Evolutionary conservation across 192 early-diverging fungal genomes (phyloP).

Genomic region (Lunasporangiospora selenospora): DNA sequence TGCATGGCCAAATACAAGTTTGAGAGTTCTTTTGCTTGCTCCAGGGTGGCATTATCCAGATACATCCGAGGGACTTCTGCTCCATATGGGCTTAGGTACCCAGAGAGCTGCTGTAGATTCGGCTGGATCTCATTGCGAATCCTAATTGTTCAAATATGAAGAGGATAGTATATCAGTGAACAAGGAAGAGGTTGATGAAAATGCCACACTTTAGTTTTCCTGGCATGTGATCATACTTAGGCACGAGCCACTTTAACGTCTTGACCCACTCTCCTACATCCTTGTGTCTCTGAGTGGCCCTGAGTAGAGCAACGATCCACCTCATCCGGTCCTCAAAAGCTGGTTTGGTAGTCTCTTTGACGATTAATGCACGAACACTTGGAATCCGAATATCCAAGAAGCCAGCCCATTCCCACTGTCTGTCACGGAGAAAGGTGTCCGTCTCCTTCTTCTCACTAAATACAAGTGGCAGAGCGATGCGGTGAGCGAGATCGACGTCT

Average conservation of each 20-base stretch:
- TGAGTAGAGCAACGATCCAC: slow-evolving; percentile 35
- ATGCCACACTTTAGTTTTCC: too few relatives aligned
- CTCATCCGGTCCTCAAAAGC: slow-evolving; percentile 41
- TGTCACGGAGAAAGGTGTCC: slow-evolving; percentile 16
- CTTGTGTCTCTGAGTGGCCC: slow-evolving; percentile 2
- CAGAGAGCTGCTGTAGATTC: slow-evolving; percentile 9
- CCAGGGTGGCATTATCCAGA: slow-evolving; percentile 26
- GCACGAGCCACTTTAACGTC: slow-evolving; percentile 39
- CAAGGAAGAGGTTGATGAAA: too few relatives aligned
- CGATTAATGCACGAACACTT: slow-evolving; percentile 14
- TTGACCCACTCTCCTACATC: slow-evolving; percentile 31
- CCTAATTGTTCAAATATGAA: too few relatives aligned
- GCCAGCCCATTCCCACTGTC: slow-evolving; percentile 15
- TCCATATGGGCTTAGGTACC: neutral
- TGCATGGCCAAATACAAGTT: slow-evolving; percentile 34
- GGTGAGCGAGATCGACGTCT: slow-evolving; percentile 25
- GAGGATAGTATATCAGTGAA: too few relatives aligned
- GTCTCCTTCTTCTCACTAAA: slow-evolving; percentile 27
- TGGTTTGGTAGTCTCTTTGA: slow-evolving; percentile 33
- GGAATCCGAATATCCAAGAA: slow-evolving; percentile 38
- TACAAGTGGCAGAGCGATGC: slow-evolving; percentile 21
- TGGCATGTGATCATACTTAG: too few relatives aligned
- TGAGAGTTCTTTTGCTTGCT: slow-evolving; percentile 22
- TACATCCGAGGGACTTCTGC: slow-evolving; percentile 17
- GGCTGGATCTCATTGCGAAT: slow-evolving; percentile 46